These are phyloP conservation scores for Sporothrix protearum DNA, from an alignment of 2,329 filamentous ascomycete species.

Conservation along the genomic window DNA sequence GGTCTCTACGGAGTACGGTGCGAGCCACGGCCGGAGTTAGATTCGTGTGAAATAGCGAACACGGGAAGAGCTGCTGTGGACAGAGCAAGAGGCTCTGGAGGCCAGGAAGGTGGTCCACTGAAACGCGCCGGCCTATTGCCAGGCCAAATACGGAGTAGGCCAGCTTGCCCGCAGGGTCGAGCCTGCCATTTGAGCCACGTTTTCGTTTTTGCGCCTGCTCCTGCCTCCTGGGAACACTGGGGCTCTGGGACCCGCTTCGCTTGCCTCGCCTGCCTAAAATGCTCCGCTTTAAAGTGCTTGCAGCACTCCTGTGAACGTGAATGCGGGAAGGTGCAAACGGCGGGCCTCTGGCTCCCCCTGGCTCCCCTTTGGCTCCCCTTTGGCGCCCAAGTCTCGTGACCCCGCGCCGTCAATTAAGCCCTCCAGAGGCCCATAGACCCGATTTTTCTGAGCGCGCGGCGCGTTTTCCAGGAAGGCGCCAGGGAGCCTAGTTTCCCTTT, in stretches of 20 bases:
- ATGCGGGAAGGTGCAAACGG: neutral
- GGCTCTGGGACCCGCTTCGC: neutral
- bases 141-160: neutral
- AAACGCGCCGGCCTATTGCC: neutral
- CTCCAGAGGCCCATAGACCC: neutral
- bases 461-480: slow-evolving; percentile 18
- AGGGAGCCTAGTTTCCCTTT: neutral
- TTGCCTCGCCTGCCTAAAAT: slow-evolving; percentile 2
- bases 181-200: neutral
- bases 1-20: neutral
- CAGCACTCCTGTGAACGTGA: neutral
- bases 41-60: neutral
- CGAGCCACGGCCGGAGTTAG: slow-evolving; percentile 5
- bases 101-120: neutral
- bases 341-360: too few relatives aligned
- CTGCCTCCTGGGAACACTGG: neutral
- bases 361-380: too few relatives aligned
- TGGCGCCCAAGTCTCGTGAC: slow-evolving; percentile 24
- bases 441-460: slow-evolving; percentile 22
- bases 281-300: slow-evolving; percentile 6
- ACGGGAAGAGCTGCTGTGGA: neutral
- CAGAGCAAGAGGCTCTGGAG: neutral
- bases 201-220: neutral
- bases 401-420: slow-evolving; percentile 23
- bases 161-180: neutral